A percentile compares a stretch with the other conserved stretches of the same genome.
phyloP scores from a whole-genome alignment of 441 rosid genomes.

The Populus tomentosa region DNA sequence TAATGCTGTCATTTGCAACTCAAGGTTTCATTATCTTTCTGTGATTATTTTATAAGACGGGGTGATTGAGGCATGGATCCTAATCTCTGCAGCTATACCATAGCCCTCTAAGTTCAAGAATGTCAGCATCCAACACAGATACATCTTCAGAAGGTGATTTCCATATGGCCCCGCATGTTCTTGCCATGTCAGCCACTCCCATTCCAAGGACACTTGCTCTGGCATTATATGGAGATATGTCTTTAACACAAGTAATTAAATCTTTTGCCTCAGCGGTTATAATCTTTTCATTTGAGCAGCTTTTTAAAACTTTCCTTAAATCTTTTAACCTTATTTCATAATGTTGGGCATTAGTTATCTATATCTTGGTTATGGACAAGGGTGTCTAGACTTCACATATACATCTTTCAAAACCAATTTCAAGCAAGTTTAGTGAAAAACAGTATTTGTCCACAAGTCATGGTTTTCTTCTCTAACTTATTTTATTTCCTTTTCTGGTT shows the following conservation, averaged over 20 bases:
- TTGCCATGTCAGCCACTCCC: conserved; percentile 97
- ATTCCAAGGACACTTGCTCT: conserved; percentile 95
- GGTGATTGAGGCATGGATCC: conserved; percentile 10
- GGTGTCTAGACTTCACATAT: no score
- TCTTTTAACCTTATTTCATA: no score
- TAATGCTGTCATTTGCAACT: background rate
- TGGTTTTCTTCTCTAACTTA: background rate
- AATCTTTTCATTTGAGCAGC: background rate
- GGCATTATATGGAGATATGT: conserved; percentile 87
- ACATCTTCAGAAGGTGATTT: conserved; percentile 44
- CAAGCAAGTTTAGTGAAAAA: background rate
- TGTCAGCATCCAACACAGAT: conserved; percentile 29
- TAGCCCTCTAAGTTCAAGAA: conserved; percentile 45
- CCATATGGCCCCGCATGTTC: conserved; percentile 93
- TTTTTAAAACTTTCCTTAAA: background rate
- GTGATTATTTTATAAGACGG: background rate
- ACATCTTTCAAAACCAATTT: background rate
- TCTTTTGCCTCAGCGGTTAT: background rate
- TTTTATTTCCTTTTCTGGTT: background rate
- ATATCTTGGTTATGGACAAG: no score
- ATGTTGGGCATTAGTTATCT: background rate
- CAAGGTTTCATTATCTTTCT: conserved; percentile 7
- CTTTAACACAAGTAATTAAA: conserved; percentile 70
- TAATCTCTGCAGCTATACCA: conserved; percentile 56
- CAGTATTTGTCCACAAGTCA: no score